A percentile compares a stretch with the other conserved stretches of the same genome.
Evolutionary conservation across 2,329 filamentous ascomycete genomes (phyloP).

Genomic region (Ophiostoma sp.): DNA sequence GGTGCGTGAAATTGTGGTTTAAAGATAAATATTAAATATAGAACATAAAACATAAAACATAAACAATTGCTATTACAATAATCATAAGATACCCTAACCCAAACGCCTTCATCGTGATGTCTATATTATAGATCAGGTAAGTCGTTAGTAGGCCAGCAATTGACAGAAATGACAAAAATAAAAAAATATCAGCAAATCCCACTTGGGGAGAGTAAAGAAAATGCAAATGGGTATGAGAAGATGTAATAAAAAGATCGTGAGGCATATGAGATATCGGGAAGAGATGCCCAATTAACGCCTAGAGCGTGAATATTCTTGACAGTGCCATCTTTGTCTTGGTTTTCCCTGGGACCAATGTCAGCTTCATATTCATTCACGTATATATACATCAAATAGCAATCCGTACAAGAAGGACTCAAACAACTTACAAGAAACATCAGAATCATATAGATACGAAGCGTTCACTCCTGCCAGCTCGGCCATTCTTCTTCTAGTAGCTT

Average conservation of each 20-base stretch:
- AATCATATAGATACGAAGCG: constrained; percentile 19
- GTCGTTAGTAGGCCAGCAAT: constrained; percentile 9
- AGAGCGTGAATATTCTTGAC: neutral
- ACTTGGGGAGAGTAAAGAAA: neutral
- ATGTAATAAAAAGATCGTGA: neutral
- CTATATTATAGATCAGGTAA: neutral
- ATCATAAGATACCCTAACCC: neutral
- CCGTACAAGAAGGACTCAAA: neutral
- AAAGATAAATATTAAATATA: neutral
- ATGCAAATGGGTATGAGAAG: constrained; percentile 13
- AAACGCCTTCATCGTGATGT: constrained; percentile 2
- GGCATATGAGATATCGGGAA: neutral
- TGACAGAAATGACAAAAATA: neutral
- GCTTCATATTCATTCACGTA: neutral
- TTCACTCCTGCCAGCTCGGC: constrained; percentile 31
- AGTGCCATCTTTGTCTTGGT: neutral
- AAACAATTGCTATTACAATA: neutral
- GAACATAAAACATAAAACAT: neutral
- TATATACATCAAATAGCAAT: neutral
- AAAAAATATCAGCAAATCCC: neutral
- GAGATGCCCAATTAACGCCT: neutral
- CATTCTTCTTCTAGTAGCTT: constrained; percentile 31
- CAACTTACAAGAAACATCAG: neutral
- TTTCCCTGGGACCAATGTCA: constrained; percentile 14
- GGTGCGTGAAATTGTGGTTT: neutral